Conservation (phyloP, 2,329 filamentous ascomycete genomes). For the Penicillium crustosum region DNA sequence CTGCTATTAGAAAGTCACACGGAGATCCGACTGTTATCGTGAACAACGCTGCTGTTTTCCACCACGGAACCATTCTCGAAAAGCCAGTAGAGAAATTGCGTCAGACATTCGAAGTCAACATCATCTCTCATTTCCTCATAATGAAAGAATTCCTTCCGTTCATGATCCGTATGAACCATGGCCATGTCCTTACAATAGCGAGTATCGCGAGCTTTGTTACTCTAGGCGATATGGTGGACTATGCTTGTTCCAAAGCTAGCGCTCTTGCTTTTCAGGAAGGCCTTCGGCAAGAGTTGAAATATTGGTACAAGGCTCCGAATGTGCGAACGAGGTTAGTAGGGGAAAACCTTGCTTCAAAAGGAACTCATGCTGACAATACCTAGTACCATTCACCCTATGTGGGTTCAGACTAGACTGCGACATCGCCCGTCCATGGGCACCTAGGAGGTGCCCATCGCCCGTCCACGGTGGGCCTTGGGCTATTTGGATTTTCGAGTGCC, state of each 20-base stretch:
- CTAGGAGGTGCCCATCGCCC: no score
- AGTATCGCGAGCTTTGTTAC: conserved; percentile 50
- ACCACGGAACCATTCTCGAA: conserved; percentile 44
- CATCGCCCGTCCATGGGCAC: no score
- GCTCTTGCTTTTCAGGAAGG: conserved; percentile 53
- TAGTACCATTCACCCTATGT: conserved; percentile 22
- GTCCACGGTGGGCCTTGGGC: no score
- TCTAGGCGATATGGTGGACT: conserved; percentile 49
- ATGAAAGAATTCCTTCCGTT: conserved; percentile 50
- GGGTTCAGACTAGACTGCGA: conserved; percentile 44
- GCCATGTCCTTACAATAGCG: conserved; percentile 56
- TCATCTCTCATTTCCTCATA: conserved; percentile 49
- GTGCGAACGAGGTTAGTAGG: conserved; percentile 30
- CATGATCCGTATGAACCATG: conserved; percentile 50
- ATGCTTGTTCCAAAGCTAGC: conserved; percentile 50
- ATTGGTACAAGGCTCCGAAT: conserved; percentile 29
- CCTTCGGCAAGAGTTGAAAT: conserved; percentile 31
- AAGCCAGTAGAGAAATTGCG: conserved; percentile 41
- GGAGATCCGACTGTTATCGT: conserved; percentile 44
- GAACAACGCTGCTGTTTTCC: conserved; percentile 50
- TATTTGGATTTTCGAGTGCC: no score
- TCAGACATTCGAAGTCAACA: conserved; percentile 50
- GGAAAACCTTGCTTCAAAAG: background rate
- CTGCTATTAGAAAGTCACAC: conserved; percentile 31
- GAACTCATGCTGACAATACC: background rate